Base-by-base conservation (phyloP, 2,329 filamentous ascomycete species). In the Endocalyx cinctus region DNA sequence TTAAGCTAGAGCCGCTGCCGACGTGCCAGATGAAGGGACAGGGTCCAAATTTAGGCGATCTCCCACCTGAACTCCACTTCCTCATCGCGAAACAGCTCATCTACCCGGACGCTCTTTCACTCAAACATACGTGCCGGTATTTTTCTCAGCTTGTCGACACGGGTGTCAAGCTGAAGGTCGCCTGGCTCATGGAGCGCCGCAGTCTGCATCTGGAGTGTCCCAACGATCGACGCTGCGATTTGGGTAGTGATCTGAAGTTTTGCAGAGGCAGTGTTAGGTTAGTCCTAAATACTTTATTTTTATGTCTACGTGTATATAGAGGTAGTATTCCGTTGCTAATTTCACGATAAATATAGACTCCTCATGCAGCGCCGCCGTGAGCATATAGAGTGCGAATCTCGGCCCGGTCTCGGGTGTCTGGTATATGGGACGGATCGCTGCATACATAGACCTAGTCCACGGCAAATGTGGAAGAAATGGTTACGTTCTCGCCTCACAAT, bases 81-180 rank as follows among this genome's bases (percentile, higher is more conserved):
- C 66, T 76, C 31, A 79, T 86, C 35, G 64, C 74, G 19, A 53
- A 66, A 10, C 63, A 74, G 34, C 74, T 86, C 38, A 71, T 71
- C 19, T 86, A 86, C 41, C 82, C 82, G 0, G 82, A 87, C 41
- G 82, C 82, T 0, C 67, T 86, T 2, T 81, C 80, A 0, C 62
- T 86, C 12, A 85, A 85, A 50, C 80, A 85, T 52, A 74, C 74
- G 14, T 78, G 63, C 50, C 69, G 70, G 37, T 68, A 82, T 50
- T 80, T 86, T 54, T 80, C 79, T 59, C 48, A 56, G 29, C 58
- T 84, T 2, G 78, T 85, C 40, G 70, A 80, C 53, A 86, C 82
- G 1, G 79, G 77, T 22, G 64, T 85, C 18, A 57, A 66, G 17
- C 64, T 84, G 27, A 84, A 85, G 52, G 71, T 86, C 10, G 71